These are phyloP conservation scores for Metschnikowia anglica DNA, from an alignment of 805 yeast species.

Conservation along the genomic window DNA sequence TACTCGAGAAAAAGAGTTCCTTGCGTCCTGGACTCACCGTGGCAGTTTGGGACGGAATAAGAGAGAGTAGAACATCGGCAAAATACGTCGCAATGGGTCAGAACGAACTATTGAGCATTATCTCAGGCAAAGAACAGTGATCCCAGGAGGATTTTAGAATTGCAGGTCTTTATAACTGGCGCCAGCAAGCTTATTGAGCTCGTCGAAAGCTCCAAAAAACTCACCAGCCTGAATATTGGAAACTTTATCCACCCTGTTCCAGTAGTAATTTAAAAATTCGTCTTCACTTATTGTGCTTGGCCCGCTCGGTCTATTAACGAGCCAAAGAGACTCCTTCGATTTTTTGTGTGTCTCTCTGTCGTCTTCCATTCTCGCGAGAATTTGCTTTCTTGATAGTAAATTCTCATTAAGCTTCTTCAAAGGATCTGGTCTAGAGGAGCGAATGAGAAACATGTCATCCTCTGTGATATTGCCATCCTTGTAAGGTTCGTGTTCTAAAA, in stretches of 20 bases:
- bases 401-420: constrained; percentile 23
- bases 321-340: constrained; percentile 79
- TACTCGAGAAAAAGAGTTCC: constrained; percentile 33
- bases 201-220: constrained; percentile 48
- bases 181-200: constrained; percentile 53
- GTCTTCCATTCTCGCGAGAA: constrained; percentile 80
- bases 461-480: constrained; percentile 20
- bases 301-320: constrained; percentile 50
- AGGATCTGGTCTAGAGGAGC: constrained; percentile 29
- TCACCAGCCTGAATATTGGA: constrained; percentile 45
- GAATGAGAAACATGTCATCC: constrained; percentile 21
- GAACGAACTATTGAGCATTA: constrained; percentile 61
- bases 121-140: constrained; percentile 26
- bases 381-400: constrained; percentile 47
- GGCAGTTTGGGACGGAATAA: constrained; percentile 46
- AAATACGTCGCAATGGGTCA: constrained; percentile 64
- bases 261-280: constrained; percentile 46
- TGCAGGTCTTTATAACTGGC: constrained; percentile 51
- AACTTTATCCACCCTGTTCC: constrained; percentile 46
- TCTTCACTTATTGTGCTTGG: constrained; percentile 36
- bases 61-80: constrained; percentile 54
- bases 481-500: constrained; percentile 33
- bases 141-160: constrained; percentile 19
- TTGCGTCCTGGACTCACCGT: constrained; percentile 57
- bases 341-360: constrained; percentile 90